These are phyloP conservation scores for Apiospora marii DNA, from an alignment of 2,329 filamentous ascomycete species.

Conservation along the genomic window DNA sequence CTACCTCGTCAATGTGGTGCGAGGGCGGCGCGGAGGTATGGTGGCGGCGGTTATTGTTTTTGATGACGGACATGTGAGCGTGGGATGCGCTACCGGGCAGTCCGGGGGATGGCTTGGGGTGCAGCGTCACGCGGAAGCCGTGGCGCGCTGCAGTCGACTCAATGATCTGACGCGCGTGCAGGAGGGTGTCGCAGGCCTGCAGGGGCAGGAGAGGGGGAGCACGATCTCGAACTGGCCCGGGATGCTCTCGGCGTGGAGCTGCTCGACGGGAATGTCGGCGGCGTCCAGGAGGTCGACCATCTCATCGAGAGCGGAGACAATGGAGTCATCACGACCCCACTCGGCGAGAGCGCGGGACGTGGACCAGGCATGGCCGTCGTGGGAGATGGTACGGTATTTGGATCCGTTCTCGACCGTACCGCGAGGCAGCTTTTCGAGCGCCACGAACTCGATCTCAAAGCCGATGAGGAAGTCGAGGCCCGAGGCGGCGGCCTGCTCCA, in stretches of 20 bases:
- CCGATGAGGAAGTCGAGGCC: constrained; percentile 71
- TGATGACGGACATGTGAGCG: constrained; percentile 72
- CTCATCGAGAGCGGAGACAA: constrained; percentile 68
- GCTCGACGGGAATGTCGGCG: constrained; percentile 72
- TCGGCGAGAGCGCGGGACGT: constrained; percentile 70
- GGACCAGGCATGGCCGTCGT: constrained; percentile 75
- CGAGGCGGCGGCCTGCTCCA: constrained; percentile 58
- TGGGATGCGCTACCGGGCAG: constrained; percentile 72
- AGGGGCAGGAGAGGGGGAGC: constrained; percentile 68
- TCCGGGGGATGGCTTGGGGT: constrained; percentile 71
- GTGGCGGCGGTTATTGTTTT: constrained; percentile 37
- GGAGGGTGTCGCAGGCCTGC: constrained; percentile 73
- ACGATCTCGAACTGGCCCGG: constrained; percentile 82
- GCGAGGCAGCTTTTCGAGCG: constrained; percentile 58
- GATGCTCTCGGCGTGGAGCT: constrained; percentile 78
- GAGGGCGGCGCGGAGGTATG: constrained; percentile 31
- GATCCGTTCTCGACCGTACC: background rate
- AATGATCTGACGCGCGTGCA: constrained; percentile 76
- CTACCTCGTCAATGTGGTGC: no score
- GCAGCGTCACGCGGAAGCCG: constrained; percentile 73
- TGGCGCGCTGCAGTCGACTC: constrained; percentile 67
- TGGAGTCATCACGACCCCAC: constrained; percentile 48
- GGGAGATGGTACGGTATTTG: constrained; percentile 53
- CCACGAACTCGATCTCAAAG: constrained; percentile 83
- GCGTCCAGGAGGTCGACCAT: constrained; percentile 67